Base-by-base conservation (phyloP, 2,329 filamentous ascomycete genomes). In the Lachnellula arida region DNA sequence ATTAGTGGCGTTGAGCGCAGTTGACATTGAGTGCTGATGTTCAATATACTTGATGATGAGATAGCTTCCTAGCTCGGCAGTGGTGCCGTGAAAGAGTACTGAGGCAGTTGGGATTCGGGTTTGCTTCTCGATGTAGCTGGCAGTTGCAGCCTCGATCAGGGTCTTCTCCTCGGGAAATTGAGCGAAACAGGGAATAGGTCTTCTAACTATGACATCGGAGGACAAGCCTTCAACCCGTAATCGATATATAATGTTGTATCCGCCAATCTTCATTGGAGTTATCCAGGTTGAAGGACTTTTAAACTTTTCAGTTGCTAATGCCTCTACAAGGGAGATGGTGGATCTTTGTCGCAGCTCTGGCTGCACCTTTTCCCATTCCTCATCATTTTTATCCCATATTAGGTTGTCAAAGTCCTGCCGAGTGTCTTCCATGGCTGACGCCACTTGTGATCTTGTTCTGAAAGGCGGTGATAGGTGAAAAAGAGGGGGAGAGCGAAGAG, bases 21-120 rank as follows among this genome's bases (percentile, higher is more conserved):
- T 40, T 68, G 61, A 22, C 66, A 72, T n/a, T 14, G 46, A 46
- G 68, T 64, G 69, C 73, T 71, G 39, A 73, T 65, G 49, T 39
- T 57, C 47, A 12, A 57, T 19, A 28, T 51, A 47, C 43, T 51
- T 37, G 11, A 55, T 40, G 15, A 61, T 60, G 5, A 56, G 51
- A 23, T 55, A 61, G 35, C 49, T 52, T 23, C 55, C 52, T 22
- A 60, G n/a, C 7, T 51, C 49, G 48, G 58, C 46, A 34, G 51
- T 25, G 19, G 28, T 28, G 25, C 55, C 43, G 50, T 60, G 34
- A 32, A 32, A 58, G 35, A 60, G 44, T 35, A 54, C 46, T 39
- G 42, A 6, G 14, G 55, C 51, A 53, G 54, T 47, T 44, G 56
- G 56, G 46, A 61, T 49, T 9, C 40, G 35, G 43, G 59, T 59